These are phyloP conservation scores for Glomus cerebriforme DNA, from an alignment of 192 early-diverging fungal species.

Conservation along the genomic window DNA sequence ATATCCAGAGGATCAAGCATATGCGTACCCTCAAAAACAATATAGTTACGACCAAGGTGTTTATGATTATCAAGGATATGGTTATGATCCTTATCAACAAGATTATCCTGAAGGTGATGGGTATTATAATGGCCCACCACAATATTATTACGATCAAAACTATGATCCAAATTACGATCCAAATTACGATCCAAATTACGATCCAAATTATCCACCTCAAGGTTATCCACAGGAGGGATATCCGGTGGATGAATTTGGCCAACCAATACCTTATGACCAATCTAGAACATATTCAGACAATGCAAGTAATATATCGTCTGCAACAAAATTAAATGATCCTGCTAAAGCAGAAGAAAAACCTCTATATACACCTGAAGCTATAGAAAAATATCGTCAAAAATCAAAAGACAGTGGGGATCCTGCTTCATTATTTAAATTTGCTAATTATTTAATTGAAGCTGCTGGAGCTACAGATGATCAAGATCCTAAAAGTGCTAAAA, in stretches of 20 bases:
- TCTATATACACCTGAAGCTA: conserved; percentile 39
- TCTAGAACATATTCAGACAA: conserved; percentile 22
- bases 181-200: conserved; percentile 21
- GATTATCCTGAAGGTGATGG: conserved; percentile 35
- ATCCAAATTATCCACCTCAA: conserved; percentile 30
- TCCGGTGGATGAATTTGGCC: conserved; percentile 36
- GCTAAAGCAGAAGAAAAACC: conserved; percentile 27
- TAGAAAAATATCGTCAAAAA: conserved; percentile 45
- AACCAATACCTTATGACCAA: conserved; percentile 17
- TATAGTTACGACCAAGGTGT: conserved; percentile 2
- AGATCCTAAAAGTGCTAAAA: conserved; percentile 67
- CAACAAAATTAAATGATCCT: background rate
- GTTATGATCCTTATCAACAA: conserved; percentile 40
- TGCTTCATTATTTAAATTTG: conserved; percentile 79
- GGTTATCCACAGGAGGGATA: conserved; percentile 39
- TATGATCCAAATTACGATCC: conserved; percentile 15
- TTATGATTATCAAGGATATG: conserved; percentile 32
- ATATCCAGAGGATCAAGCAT: background rate
- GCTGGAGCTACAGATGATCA: conserved; percentile 69
- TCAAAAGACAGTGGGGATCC: conserved; percentile 68
- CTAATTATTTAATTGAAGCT: conserved; percentile 81
- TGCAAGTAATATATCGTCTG: conserved; percentile 5
- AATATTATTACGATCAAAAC: conserved; percentile 34
- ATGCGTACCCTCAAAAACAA: conserved; percentile 1
- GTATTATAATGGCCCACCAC: conserved; percentile 36